Base-by-base conservation (phyloP, 139 green algal species). In the Coccomyxa sp. region DNA sequence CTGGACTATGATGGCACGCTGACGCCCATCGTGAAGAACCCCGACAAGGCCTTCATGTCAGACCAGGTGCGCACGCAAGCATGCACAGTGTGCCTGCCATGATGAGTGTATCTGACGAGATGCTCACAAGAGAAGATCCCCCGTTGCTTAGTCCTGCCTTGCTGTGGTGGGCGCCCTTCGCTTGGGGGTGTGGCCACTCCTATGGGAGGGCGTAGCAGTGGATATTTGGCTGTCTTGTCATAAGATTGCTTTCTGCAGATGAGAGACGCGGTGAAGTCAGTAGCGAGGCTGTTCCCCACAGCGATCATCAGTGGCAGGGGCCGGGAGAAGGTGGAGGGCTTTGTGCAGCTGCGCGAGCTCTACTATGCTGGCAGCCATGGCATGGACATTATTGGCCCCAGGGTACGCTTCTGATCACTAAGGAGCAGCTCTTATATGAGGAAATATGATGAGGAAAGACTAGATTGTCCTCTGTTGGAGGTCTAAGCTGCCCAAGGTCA, bases 1-100 rank as follows among this genome's bases (percentile, higher is more conserved):
- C 81, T 99, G 0, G 96, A 99, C 74, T 99, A 99, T 76, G 96
- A 99, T 75, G 94, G 95, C 71, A 99, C 96, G 4, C 87, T 99
- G n/a, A 97, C 95, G 0, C 96, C 95, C 5, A 99, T 99, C 37
- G 96, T 99, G 7, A 89, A 88, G 44, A 93, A 99, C 78, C 96
- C 96, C 0, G 96, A 99, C 78, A 82, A 88, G 7, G 96, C 96
- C 0, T 87, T 93, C 34, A 91, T 99, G 87, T 93, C 89, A 5
- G 86, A 95, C 10, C 78, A 93, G 89, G 90, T 88, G 64, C 35
- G 84, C 31, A 5, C 35, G 35, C 37, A 10, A 36, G 70, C 37
- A 40, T 37, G 27, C 9, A 34, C 1, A 16, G 39, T 44, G 7
- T 37, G 0, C 39, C 35, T 27, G 31, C 24, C 2, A 33, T 50